Percentiles rank a stretch among this genome's conserved stretches.
Conservation (phyloP, 2,329 filamentous ascomycete genomes). For the Albifimbria verrucaria region DNA sequence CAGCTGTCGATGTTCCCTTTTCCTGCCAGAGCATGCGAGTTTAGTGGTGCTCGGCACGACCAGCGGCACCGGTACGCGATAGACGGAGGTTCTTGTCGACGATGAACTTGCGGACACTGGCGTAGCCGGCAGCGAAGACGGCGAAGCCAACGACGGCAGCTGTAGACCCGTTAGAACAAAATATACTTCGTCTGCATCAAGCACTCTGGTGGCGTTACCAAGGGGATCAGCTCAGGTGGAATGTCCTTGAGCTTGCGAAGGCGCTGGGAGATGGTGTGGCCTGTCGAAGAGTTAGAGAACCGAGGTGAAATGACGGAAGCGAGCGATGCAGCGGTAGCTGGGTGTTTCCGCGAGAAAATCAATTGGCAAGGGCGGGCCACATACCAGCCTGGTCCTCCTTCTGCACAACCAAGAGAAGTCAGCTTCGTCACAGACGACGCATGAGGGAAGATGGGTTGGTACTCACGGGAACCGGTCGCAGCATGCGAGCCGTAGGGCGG, state of each 20-base stretch:
- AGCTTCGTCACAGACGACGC: constrained; percentile 14
- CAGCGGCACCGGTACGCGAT: constrained; percentile 59
- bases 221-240: constrained; percentile 90
- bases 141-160: constrained; percentile 87
- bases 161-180: constrained; percentile 34
- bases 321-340: background rate
- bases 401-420: constrained; percentile 35
- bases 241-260: constrained; percentile 85
- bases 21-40: constrained; percentile 2
- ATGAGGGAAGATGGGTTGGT: background rate
- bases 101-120: constrained; percentile 74
- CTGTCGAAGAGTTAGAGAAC: constrained; percentile 44
- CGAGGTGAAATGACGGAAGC: constrained; percentile 10
- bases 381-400: constrained; percentile 66
- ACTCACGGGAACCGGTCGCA: constrained; percentile 70
- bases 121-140: constrained; percentile 77
- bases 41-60: constrained; percentile 37
- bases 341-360: background rate
- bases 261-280: constrained; percentile 95
- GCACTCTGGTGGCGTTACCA: constrained; percentile 60
- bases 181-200: constrained; percentile 12
- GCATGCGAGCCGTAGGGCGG: constrained; percentile 62
- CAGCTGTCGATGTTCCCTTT: background rate
- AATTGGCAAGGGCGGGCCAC: constrained; percentile 28
- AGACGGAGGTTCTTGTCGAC: constrained; percentile 93